Evolutionary conservation across 208 protist genomes (phyloP).

Genomic region (Acanthamoeba castellanii): DNA sequence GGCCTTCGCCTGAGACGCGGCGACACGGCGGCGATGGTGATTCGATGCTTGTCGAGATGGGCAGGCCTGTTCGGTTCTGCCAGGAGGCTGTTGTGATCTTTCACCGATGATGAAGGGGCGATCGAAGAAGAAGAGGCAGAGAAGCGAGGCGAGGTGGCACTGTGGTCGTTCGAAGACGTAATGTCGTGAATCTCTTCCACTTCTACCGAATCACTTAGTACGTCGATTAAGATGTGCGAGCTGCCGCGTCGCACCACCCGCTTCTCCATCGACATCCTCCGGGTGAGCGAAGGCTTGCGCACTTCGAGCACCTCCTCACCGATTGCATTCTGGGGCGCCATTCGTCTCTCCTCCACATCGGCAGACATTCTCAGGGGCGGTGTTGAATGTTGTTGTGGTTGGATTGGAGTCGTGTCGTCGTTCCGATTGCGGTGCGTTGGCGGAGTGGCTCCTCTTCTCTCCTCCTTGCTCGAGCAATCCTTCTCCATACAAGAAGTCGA

Average conservation of each 20-base stretch:
- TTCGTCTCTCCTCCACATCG: background rate
- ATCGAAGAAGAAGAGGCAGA: background rate
- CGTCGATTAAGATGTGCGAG: constrained; percentile 39
- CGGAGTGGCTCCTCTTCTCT: too few relatives aligned
- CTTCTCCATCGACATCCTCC: constrained; percentile 9
- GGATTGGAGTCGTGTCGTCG: too few relatives aligned
- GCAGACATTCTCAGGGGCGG: background rate
- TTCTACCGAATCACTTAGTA: background rate
- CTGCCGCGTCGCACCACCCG: background rate
- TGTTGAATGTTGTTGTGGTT: too few relatives aligned
- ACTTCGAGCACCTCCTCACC: constrained; percentile 4
- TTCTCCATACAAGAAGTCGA: too few relatives aligned
- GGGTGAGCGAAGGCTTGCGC: background rate
- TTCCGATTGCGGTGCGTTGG: too few relatives aligned
- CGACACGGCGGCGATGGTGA: constrained; percentile 37
- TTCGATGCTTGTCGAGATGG: constrained; percentile 11
- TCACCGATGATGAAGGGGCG: background rate
- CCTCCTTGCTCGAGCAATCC: too few relatives aligned
- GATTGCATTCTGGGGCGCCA: background rate
- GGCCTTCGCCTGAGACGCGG: background rate
- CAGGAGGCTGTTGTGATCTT: background rate
- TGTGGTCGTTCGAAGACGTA: background rate
- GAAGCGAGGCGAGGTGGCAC: too few relatives aligned
- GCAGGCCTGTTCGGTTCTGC: background rate
- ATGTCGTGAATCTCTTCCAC: background rate